phyloP scores from a whole-genome alignment of 768 basidiomycete genomes.

The Kwoniella botswanensis region DNA sequence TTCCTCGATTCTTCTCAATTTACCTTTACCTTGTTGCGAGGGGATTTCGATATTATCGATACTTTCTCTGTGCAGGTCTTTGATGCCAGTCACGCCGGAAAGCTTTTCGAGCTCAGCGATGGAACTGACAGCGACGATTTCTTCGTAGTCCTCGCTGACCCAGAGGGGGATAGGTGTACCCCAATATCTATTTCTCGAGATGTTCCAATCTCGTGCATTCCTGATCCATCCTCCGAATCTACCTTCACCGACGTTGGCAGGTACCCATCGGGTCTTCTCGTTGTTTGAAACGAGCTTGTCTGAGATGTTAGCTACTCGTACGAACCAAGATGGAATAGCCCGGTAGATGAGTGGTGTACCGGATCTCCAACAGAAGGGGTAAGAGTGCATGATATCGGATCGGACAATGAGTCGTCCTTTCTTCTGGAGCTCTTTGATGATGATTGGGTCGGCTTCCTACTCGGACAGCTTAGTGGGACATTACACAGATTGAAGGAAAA shows the following conservation, averaged over 20 bases:
- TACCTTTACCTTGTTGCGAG: constrained; percentile 83
- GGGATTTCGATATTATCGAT: constrained; percentile 98
- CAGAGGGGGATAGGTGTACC: constrained; percentile 97
- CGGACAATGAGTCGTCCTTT: constrained; percentile 87
- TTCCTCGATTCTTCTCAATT: constrained; percentile 87
- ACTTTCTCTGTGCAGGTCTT: constrained; percentile 88
- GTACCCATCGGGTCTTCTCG: constrained; percentile 91
- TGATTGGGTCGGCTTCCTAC: constrained; percentile 89
- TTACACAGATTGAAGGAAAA: neutral
- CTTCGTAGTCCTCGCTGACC: constrained; percentile 89
- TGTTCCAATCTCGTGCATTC: constrained; percentile 98
- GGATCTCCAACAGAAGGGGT: constrained; percentile 98
- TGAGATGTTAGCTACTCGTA: constrained; percentile 80
- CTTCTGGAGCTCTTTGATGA: constrained; percentile 85
- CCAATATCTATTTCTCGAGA: constrained; percentile 99
- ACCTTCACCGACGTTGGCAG: constrained; percentile 83
- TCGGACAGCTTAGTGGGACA: constrained; percentile 6
- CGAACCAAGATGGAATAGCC: constrained; percentile 95
- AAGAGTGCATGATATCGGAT: constrained; percentile 83
- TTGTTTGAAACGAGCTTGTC: constrained; percentile 91
- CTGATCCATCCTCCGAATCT: constrained; percentile 97
- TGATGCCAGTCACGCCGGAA: constrained; percentile 82
- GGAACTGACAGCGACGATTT: constrained; percentile 87
- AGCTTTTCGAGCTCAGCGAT: constrained; percentile 83
- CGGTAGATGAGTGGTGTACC: constrained; percentile 94